Base-by-base conservation (phyloP, 2,329 filamentous ascomycete species). In the Ilyonectria sp. region DNA sequence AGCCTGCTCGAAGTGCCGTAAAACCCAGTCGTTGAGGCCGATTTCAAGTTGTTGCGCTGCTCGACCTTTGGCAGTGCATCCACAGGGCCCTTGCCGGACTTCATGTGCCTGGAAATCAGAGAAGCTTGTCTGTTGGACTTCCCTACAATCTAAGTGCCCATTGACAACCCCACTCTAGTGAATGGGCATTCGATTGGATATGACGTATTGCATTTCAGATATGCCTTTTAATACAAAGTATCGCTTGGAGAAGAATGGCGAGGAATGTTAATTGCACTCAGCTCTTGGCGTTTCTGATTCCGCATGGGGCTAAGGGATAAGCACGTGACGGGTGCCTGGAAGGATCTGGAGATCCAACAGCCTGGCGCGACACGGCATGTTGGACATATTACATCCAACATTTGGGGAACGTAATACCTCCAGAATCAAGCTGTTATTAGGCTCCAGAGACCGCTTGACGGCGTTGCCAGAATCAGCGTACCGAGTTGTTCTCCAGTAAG, bases 241-340 rank as follows among this genome's bases (percentile, higher is more conserved):
- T 40, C 37, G 15, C 2, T 17, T 43, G 40, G 17, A 19, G 40
- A 40, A 40, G 40, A n/a, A 43, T 15, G 40, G 15, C 6, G 40
- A 43, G 19, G 40, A n/a, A 43, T 43, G 15, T n/a, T 8, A 8
- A 43, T 43, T 17, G 17, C 33, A 29, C 3, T 31, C 6, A 6
- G 37, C 23, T 10, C 31, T 60, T 50, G 44, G 29, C n/a, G 46
- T 29, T 23, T 60, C 35, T 4, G 15, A 52, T 60, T 19, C 35
- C 15, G 57, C 47, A 44, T 47, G 35, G 35, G 29, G 46, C 57
- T 8, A 13, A 11, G 13, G 33, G 44, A n/a, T 31, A 43, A 43
- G 63, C 63, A 65, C 63, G 63, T 65, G 63, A 65, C 60, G 50
- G 50, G n/a, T 56, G 56, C 63, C 63, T 65, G 29, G 57, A 50